Conservation (phyloP, 768 basidiomycete species). For the Mycena floridula region DNA sequence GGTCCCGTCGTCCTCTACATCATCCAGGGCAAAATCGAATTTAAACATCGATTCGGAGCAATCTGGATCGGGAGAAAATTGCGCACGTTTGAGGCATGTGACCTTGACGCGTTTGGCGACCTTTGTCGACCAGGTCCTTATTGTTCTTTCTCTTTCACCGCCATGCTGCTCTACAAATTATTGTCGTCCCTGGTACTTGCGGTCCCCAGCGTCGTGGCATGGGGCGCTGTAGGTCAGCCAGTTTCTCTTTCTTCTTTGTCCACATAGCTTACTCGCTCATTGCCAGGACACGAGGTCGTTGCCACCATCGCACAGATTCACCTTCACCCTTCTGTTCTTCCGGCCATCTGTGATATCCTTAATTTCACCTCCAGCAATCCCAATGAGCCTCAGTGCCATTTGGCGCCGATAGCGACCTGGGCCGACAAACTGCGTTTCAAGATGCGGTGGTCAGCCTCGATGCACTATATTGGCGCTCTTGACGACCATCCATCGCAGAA, state of each 20-base stretch:
- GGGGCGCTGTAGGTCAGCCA: slow-evolving; percentile 33
- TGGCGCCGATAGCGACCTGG: slow-evolving; percentile 85
- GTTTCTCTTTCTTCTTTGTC: background rate
- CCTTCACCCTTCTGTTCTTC: slow-evolving; percentile 66
- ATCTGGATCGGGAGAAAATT: background rate
- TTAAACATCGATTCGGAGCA: slow-evolving; percentile 1
- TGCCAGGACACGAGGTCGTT: slow-evolving; percentile 80
- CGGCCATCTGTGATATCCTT: slow-evolving; percentile 67
- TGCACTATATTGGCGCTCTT: slow-evolving; percentile 72
- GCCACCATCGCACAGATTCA: slow-evolving; percentile 94
- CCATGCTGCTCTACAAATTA: slow-evolving; percentile 5
- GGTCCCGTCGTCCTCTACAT: background rate
- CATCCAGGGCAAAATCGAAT: slow-evolving; percentile 4
- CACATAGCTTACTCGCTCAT: slow-evolving; percentile 1
- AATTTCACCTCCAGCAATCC: slow-evolving; percentile 33
- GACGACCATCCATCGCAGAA: slow-evolving; percentile 73
- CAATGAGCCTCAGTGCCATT: slow-evolving; percentile 53
- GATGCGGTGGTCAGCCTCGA: slow-evolving; percentile 65
- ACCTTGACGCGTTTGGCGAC: too few relatives aligned
- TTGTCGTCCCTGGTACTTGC: background rate
- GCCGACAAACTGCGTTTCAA: slow-evolving; percentile 64
- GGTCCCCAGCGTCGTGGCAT: slow-evolving; percentile 18
- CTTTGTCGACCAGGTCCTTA: too few relatives aligned
- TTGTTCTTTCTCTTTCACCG: background rate
- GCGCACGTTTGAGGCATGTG: too few relatives aligned